Evolutionary conservation across 2,329 filamentous ascomycete species (phyloP).

Genomic region (Didymella segeticola): DNA sequence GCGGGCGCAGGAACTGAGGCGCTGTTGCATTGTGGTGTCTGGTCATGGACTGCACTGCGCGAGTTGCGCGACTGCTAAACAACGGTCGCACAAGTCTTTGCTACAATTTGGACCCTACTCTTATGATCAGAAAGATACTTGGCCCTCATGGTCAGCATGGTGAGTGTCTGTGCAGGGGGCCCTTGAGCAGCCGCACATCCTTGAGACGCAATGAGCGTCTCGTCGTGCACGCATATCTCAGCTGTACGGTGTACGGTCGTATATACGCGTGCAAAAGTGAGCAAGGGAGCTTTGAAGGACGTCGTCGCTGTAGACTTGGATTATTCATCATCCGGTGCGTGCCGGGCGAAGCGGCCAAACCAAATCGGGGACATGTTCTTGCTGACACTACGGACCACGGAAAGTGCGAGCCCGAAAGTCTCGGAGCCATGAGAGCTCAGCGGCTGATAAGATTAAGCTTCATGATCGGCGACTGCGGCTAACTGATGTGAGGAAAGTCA

Average conservation of each 20-base stretch:
- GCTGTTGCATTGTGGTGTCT: neutral
- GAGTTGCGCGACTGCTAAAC: neutral
- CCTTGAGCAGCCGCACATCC: neutral
- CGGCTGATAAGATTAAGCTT: neutral
- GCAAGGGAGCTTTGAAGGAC: neutral
- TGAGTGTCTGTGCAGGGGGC: neutral
- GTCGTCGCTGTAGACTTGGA: constrained; percentile 1
- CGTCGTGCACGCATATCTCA: neutral
- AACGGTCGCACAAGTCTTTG: neutral
- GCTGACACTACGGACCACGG: constrained; percentile 9
- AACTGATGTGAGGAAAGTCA: constrained; percentile 4
- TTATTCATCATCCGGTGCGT: constrained; percentile 14
- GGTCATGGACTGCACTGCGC: neutral
- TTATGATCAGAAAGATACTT: neutral
- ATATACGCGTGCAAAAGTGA: neutral
- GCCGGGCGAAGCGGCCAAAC: constrained; percentile 1
- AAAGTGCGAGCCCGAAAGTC: constrained; percentile 1
- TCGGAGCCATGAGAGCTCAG: neutral
- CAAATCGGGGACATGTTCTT: neutral
- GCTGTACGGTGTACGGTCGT: neutral
- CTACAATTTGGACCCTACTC: neutral
- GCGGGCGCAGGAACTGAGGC: neutral
- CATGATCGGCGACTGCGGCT: neutral
- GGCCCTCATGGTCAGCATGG: neutral
- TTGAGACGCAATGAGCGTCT: neutral